These are phyloP conservation scores for Yamadazyma membranifaciens DNA, from an alignment of 1,139 yeast species.

Conservation along the genomic window DNA sequence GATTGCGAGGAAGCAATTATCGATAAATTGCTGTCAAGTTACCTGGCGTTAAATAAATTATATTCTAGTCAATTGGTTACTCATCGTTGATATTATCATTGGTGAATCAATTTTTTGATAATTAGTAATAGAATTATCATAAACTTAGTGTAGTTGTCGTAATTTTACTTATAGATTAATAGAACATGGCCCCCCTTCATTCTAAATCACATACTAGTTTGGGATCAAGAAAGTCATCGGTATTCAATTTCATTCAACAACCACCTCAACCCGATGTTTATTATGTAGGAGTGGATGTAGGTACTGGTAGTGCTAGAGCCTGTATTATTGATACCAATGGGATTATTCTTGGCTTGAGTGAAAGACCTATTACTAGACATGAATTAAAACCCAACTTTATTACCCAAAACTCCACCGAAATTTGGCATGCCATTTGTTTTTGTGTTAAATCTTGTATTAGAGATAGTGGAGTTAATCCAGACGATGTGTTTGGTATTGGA, in stretches of 20 bases:
- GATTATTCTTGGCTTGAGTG: constrained; percentile 75
- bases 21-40: background rate
- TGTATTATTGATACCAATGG: constrained; percentile 85
- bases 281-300: constrained; percentile 94
- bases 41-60: background rate
- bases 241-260: constrained; percentile 36
- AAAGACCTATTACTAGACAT: constrained; percentile 74
- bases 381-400: constrained; percentile 69
- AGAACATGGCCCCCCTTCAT: constrained; percentile 6
- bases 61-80: too few species aligned
- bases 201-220: constrained; percentile 37
- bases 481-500: constrained; percentile 78
- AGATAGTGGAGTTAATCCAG: constrained; percentile 71
- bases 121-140: too few species aligned
- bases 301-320: constrained; percentile 96
- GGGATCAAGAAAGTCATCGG: constrained; percentile 39
- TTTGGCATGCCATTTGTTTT: constrained; percentile 85
- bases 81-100: too few species aligned
- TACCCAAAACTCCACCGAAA: constrained; percentile 88
- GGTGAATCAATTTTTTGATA: too few species aligned
- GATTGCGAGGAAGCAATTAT: background rate
- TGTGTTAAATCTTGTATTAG: constrained; percentile 73
- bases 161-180: too few species aligned
- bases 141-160: too few species aligned
- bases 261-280: constrained; percentile 52